phyloP scores from a whole-genome alignment of 345 rosid species.

The Populus euphratica region DNA sequence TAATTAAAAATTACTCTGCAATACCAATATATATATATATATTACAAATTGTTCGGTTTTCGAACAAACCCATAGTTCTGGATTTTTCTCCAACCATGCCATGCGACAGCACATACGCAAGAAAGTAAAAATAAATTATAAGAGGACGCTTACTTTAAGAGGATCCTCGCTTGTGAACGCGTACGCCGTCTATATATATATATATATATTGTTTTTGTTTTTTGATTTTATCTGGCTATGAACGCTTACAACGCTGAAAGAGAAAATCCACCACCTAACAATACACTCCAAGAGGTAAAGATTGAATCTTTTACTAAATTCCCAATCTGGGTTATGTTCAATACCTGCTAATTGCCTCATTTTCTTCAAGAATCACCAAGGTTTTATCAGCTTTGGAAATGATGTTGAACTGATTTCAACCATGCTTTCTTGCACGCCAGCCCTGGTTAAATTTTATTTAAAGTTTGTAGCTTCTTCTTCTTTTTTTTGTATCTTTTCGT shows the following conservation, averaged over 20 bases:
- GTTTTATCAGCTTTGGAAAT: not conserved
- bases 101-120: conserved; percentile 9
- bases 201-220: too few species aligned
- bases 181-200: conserved; percentile 6
- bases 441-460: not conserved
- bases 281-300: conserved; percentile 11
- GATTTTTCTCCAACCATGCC: not conserved
- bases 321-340: conserved; percentile 11
- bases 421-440: not conserved
- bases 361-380: not conserved
- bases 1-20: too few species aligned
- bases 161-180: not conserved
- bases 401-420: not conserved
- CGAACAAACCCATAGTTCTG: not conserved
- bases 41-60: not conserved
- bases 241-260: not conserved
- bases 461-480: not conserved
- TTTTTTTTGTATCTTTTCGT: not conserved
- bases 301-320: not conserved
- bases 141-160: conserved; percentile 11
- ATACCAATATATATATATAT: too few species aligned
- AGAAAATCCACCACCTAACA: too few species aligned
- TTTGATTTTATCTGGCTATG: not conserved
- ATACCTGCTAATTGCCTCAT: not conserved
- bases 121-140: not conserved